Evolutionary conservation across 768 basidiomycete genomes (phyloP).

Genomic region (Leccinum fibrillosum): DNA sequence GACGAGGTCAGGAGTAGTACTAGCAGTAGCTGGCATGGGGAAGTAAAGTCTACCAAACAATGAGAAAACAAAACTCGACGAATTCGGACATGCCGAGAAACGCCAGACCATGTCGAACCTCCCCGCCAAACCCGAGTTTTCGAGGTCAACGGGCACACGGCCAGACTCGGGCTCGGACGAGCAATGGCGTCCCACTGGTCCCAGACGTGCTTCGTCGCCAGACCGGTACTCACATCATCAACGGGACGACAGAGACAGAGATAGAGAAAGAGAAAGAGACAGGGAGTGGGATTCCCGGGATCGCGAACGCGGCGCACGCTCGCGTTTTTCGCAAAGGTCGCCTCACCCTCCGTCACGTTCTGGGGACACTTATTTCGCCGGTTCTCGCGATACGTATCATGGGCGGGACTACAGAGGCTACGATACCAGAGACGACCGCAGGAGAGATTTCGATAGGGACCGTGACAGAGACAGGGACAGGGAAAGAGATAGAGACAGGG

Average conservation of each 20-base stretch:
- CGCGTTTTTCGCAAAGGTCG: conserved; percentile 18
- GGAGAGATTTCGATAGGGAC: conserved; percentile 25
- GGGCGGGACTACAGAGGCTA: conserved; percentile 18
- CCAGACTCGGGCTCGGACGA: conserved; percentile 22
- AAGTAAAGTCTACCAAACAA: conserved; percentile 25
- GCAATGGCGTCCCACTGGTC: conserved; percentile 16
- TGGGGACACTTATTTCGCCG: conserved; percentile 13
- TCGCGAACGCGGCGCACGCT: conserved; percentile 3
- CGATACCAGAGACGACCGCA: conserved; percentile 23
- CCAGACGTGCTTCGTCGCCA: conserved; percentile 18
- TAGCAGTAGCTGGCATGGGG: conserved; percentile 37
- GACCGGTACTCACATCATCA: conserved; percentile 20
- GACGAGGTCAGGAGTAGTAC: conserved; percentile 46
- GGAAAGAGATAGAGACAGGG: conserved; percentile 14
- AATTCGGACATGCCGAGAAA: not conserved
- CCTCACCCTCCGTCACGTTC: conserved; percentile 11
- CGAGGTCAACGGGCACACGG: conserved; percentile 17
- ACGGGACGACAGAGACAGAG: conserved; percentile 25
- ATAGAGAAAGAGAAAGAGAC: conserved; percentile 22
- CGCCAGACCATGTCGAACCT: conserved; percentile 22
- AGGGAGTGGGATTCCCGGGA: conserved; percentile 14
- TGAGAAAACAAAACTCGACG: not conserved
- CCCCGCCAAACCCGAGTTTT: conserved; percentile 31
- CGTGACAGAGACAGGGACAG: conserved; percentile 18
- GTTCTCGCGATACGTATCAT: conserved; percentile 18